These are phyloP conservation scores for Castanea crenata DNA, from an alignment of 306 rosid genomes.

Conservation along the genomic window DNA sequence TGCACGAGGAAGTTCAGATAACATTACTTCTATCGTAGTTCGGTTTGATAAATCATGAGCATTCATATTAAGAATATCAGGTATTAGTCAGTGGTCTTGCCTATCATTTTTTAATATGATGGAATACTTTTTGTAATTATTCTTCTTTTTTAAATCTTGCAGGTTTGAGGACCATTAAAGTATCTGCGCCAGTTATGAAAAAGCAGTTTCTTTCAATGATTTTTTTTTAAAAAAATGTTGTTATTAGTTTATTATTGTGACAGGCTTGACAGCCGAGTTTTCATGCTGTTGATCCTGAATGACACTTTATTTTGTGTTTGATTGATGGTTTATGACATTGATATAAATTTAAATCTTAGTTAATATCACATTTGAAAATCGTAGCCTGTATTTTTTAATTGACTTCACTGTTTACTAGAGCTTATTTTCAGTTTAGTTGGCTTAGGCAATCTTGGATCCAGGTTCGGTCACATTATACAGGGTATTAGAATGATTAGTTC, in stretches of 20 bases:
- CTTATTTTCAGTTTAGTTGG: no score
- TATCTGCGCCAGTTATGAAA: constrained; percentile 1
- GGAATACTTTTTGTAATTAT: background rate
- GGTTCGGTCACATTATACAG: no score
- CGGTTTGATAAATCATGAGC: constrained; percentile 65
- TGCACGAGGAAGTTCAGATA: constrained; percentile 79
- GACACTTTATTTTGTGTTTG: background rate
- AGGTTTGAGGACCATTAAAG: constrained; percentile 22
- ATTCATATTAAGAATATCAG: constrained; percentile 9
- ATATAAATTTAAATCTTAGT: background rate
- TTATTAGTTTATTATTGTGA: constrained; percentile 15
- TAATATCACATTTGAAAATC: no score
- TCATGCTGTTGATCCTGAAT: constrained; percentile 15
- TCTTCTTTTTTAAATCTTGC: constrained; percentile 25
- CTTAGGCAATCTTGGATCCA: no score
- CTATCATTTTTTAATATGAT: constrained; percentile 3
- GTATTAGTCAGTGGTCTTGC: constrained; percentile 15
- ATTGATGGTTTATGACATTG: constrained; percentile 4
- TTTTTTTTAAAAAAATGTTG: constrained; percentile 8
- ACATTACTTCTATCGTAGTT: constrained; percentile 84
- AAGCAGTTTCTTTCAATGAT: constrained; percentile 4
- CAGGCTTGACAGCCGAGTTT: constrained; percentile 12
- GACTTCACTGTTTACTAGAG: no score
- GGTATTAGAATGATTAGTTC: no score
- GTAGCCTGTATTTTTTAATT: no score